These are phyloP conservation scores for Beauveria sp. DNA, from an alignment of 2,329 filamentous ascomycete species.

Conservation along the genomic window DNA sequence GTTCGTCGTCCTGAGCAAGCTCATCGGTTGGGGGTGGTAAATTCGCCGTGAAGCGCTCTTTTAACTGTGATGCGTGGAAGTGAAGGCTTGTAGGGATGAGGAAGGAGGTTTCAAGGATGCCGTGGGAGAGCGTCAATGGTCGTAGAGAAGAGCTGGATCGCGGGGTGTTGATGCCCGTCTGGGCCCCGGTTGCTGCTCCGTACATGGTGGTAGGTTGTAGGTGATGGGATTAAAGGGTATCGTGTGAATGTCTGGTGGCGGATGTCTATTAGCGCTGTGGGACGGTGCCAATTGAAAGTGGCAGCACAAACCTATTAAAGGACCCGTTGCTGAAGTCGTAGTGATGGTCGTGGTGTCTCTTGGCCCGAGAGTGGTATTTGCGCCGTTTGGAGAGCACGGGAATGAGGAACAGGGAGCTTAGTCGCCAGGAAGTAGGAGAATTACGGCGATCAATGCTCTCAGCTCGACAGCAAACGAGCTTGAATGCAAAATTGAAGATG, in stretches of 20 bases:
- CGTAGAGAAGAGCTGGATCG: conserved; percentile 88
- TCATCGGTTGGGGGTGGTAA: conserved; percentile 92
- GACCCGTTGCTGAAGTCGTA: conserved; percentile 16
- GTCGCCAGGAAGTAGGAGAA: background rate
- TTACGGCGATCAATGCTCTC: conserved; percentile 6
- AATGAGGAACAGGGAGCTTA: conserved; percentile 6
- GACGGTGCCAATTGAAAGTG: background rate
- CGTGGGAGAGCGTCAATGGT: conserved; percentile 83
- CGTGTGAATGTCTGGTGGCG: conserved; percentile 24
- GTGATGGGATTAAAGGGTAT: conserved; percentile 30
- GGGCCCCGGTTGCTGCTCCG: conserved; percentile 72
- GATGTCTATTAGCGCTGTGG: background rate
- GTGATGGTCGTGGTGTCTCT: background rate
- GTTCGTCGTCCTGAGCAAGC: conserved; percentile 95
- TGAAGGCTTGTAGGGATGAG: conserved; percentile 91
- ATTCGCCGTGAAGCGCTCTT: conserved; percentile 78
- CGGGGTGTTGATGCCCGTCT: conserved; percentile 95
- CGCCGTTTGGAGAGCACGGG: background rate
- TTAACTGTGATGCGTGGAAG: conserved; percentile 91
- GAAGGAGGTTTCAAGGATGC: conserved; percentile 92
- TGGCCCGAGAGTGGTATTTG: background rate
- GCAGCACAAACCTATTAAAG: conserved; percentile 24
- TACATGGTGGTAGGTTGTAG: conserved; percentile 57
- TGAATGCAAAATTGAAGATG: conserved; percentile 8
- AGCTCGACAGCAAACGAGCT: conserved; percentile 11